Evolutionary conservation across 225 moss, liverwort and hornwort genomes (phyloP), one percentile per base, ranked within the genome.

Genomic region (Takakia lepidozioides): DNA sequence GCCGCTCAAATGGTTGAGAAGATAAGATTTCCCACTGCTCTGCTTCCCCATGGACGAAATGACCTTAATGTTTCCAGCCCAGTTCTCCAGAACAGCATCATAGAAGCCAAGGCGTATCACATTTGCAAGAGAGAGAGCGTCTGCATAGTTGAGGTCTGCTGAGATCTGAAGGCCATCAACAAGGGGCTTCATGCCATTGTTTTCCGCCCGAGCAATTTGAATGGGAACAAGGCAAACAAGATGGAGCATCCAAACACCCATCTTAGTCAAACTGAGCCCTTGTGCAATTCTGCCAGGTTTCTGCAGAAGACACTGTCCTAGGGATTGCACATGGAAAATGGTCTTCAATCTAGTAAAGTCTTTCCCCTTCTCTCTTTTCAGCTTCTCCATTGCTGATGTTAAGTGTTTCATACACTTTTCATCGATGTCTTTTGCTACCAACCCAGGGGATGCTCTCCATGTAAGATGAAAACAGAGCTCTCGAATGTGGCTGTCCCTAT

Each of bases 21-120:
- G 71, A 28, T 85, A 85, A 0, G 81, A 81, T 19, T 85, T 81
- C 10, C 85, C 85, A 38, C 77, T 85, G 44, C 85, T 81, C 20
- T 85, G 85, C 35, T 85, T 85, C 2, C 77, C 85, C 81, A 81
- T 81, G 0, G 75, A 78, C 1, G 76, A 81, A 4, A 85, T 49
- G 3, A 85, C 71, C 37, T 85, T 85, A 46, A 81, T 74, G n/a
- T 70, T 62, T 8, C 85, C 77, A 8, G 4, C 26, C 85, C 85
- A 81, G 13, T 41, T 23, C 1, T 62, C 59, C 30, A 77, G 44
- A 8, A 74, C 25, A 8, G 66, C 51, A 19, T 85, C 81, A 23
- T 85, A 85, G 0, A 81, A 60, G 3, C 81, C 81, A 55, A 77
- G 74, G 1, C 58, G 55, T 15, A 85, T 35, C 3, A 66, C 49